These are phyloP conservation scores for Paraurostyla sp. DNA, from an alignment of 73 alveolate genomes.

Conservation along the genomic window DNA sequence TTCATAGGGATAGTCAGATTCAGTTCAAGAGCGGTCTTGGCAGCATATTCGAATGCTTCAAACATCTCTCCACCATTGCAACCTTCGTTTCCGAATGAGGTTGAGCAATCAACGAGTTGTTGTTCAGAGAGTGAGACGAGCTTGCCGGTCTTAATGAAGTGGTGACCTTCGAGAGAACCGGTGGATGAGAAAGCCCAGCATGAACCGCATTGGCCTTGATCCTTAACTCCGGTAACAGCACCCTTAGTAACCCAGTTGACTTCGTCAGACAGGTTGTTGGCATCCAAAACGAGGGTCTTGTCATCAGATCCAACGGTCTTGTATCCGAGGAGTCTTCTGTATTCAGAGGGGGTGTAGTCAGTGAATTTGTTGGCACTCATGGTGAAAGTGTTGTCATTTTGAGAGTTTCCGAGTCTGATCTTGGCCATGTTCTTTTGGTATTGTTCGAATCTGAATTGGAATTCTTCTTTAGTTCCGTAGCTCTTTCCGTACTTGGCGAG, in stretches of 20 bases:
- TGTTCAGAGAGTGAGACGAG: conserved; percentile 85
- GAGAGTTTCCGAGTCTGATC: conserved; percentile 42
- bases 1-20: conserved; percentile 65
- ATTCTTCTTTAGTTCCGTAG: conserved; percentile 68
- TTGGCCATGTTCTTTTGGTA: conserved; percentile 60
- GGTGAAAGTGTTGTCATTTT: conserved; percentile 57
- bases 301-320: background rate
- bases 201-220: conserved; percentile 93
- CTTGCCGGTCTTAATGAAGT: conserved; percentile 73
- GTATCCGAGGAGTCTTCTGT: conserved; percentile 64
- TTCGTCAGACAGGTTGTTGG: background rate
- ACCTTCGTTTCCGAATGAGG: conserved; percentile 58
- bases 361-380: conserved; percentile 76
- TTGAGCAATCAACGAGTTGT: conserved; percentile 93
- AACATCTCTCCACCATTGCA: conserved; percentile 77
- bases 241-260: conserved; percentile 75
- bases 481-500: conserved; percentile 63
- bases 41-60: conserved; percentile 52
- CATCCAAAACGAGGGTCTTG: background rate
- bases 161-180: conserved; percentile 94
- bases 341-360: conserved; percentile 77
- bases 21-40: conserved; percentile 24
- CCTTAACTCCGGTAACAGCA: conserved; percentile 73
- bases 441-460: conserved; percentile 58
- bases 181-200: conserved; percentile 98